Base-by-base conservation (phyloP, 768 basidiomycete genomes). In the Kwoniella heveanensis region DNA sequence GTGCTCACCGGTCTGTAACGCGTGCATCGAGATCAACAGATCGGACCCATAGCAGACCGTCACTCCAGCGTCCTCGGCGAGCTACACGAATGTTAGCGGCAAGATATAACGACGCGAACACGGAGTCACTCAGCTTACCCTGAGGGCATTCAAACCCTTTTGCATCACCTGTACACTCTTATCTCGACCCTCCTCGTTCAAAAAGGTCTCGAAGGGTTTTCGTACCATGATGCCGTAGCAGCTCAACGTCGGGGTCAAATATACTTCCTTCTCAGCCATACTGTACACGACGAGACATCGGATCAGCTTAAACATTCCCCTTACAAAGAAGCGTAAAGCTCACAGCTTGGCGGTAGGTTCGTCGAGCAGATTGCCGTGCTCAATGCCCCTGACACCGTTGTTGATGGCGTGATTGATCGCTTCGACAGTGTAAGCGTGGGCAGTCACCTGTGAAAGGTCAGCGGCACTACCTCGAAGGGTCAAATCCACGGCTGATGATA, bases 241-340 rank as follows among this genome's bases (percentile, higher is more conserved):
- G 26, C 65, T 71, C 59, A 71, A 55, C 22, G 69, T 71, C 2
- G 69, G 69, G 13, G 69, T 71, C 8, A 67, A 48, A 48, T 68
- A 60, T 17, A 71, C 53, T 2, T 60, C 67, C 60, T 71, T 67
- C 49, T 71, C 56, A 5, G 69, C 69, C 67, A 70, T 70, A n/a
- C n/a, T n/a, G n/a, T n/a, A n/a, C n/a, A n/a, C n/a, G n/a, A n/a
- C n/a, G n/a, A n/a, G n/a, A n/a, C n/a, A n/a, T n/a, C n/a, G n/a
- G n/a, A n/a, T n/a, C n/a, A n/a, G n/a, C n/a, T n/a, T n/a, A n/a
- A n/a, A n/a, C n/a, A n/a, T n/a, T n/a, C n/a, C n/a, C n/a, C n/a
- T n/a, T n/a, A n/a, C n/a, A n/a, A n/a, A n/a, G n/a, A n/a, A n/a
- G n/a, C n/a, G n/a, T n/a, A n/a, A n/a, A n/a, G n/a, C n/a, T n/a